phyloP scores from a whole-genome alignment of 768 basidiomycete species.

The button mushroom (Agaricus bisporus) region DNA sequence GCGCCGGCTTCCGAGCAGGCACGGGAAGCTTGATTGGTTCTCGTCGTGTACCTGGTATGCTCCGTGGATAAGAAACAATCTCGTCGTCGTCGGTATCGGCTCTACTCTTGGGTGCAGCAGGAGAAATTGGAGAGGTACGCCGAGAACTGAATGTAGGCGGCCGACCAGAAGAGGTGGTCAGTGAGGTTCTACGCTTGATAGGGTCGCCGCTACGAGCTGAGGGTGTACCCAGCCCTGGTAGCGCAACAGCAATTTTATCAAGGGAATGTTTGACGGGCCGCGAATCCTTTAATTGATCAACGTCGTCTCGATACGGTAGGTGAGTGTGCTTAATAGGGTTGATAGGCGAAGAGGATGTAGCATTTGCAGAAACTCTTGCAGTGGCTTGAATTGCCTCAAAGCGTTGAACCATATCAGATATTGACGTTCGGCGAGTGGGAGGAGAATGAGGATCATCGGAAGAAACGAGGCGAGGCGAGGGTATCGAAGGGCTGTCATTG shows the following conservation, averaged over 20 bases:
- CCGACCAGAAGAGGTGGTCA: neutral
- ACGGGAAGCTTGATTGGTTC: constrained; percentile 13
- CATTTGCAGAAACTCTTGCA: neutral
- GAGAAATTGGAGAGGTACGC: neutral
- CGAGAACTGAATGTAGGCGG: neutral
- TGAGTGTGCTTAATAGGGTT: neutral
- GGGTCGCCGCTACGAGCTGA: neutral
- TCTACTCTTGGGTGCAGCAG: neutral
- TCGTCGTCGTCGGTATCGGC: constrained; percentile 11
- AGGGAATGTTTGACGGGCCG: neutral
- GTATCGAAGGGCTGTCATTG: constrained; percentile 29
- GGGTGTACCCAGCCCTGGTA: constrained; percentile 6
- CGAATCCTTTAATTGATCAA: neutral
- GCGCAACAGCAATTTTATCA: constrained; percentile 2
- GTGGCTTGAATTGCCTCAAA: constrained; percentile 58
- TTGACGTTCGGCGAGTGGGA: constrained; percentile 54
- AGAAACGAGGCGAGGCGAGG: constrained; percentile 35
- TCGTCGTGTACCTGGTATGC: constrained; percentile 3
- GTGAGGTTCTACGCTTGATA: constrained; percentile 4
- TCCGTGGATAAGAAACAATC: constrained; percentile 17
- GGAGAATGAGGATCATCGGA: constrained; percentile 41
- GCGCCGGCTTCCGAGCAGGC: constrained; percentile 6
- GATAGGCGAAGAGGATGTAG: constrained; percentile 17
- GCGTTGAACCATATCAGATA: constrained; percentile 80
- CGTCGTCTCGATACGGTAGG: neutral